Conservation (phyloP, 257 asterid genomes). For the Buddleja alternifolia region DNA sequence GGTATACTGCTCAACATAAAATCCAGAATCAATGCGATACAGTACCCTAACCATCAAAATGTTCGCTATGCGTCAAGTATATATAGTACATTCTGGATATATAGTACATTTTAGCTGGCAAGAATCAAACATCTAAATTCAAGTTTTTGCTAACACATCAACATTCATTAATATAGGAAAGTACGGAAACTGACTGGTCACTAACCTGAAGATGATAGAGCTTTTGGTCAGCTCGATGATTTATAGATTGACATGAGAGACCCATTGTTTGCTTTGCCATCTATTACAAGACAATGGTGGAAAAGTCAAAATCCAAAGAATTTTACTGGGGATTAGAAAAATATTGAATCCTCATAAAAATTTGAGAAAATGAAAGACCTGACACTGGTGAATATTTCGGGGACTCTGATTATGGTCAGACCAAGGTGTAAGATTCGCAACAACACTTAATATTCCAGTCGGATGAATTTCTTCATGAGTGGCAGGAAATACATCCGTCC, state of each 20-base stretch:
- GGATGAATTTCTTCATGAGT: conserved; percentile 98
- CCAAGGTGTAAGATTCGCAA: conserved; percentile 97
- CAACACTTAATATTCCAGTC: conserved; percentile 90
- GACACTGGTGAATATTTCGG: conserved; percentile 99
- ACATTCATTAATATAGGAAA: too few relatives aligned
- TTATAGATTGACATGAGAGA: conserved; percentile 79
- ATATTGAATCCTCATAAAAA: conserved; percentile 17
- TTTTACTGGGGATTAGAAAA: conserved; percentile 1
- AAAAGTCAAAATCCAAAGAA: conserved; percentile 30
- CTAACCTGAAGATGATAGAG: conserved; percentile 97
- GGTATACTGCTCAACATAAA: conserved; percentile 13
- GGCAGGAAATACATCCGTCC: conserved; percentile 76
- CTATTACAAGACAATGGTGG: conserved; percentile 45
- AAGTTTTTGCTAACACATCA: not conserved
- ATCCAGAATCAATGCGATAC: not conserved
- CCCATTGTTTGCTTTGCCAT: conserved; percentile 99
- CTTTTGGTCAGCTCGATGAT: conserved; percentile 94
- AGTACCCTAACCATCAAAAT: too few relatives aligned
- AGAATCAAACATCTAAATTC: conserved; percentile 6
- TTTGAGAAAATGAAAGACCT: conserved; percentile 53
- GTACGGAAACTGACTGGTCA: conserved; percentile 11
- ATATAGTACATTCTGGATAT: too few relatives aligned
- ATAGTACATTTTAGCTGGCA: too few relatives aligned
- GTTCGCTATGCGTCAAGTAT: too few relatives aligned
- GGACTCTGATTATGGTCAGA: conserved; percentile 99